phyloP scores from a whole-genome alignment of 1,139 yeast species.

The Meyerozyma smithsonii region DNA sequence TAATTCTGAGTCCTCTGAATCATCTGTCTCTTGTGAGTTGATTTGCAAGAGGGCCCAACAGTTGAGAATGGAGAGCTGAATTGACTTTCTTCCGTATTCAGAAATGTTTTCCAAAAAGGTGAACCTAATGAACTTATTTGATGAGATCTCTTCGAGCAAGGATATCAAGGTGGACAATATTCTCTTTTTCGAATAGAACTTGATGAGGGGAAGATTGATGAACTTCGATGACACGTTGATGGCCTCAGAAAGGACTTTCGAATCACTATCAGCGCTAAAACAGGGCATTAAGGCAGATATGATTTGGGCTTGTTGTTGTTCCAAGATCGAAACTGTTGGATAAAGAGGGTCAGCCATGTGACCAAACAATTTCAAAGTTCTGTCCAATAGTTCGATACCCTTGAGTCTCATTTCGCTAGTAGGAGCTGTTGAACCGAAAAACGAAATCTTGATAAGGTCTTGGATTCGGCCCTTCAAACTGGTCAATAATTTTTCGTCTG shows the following conservation, averaged over 20 bases:
- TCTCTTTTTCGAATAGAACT: conserved; percentile 49
- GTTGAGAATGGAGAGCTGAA: conserved; percentile 68
- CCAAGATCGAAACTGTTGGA: conserved; percentile 67
- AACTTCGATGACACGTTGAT: conserved; percentile 77
- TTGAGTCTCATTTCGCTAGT: conserved; percentile 55
- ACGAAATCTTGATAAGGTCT: conserved; percentile 77
- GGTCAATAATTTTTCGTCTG: conserved; percentile 34
- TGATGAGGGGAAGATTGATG: conserved; percentile 46
- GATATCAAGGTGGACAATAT: conserved; percentile 63
- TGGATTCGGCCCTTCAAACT: conserved; percentile 51
- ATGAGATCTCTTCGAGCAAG: conserved; percentile 60
- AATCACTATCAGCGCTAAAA: conserved; percentile 69
- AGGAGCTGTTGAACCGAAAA: conserved; percentile 75
- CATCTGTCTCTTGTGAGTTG: conserved; percentile 25
- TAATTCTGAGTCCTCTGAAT: conserved; percentile 31
- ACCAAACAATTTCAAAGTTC: conserved; percentile 43
- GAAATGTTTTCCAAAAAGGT: conserved; percentile 42
- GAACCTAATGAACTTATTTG: conserved; percentile 38
- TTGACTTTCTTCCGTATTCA: conserved; percentile 55
- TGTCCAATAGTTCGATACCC: conserved; percentile 60
- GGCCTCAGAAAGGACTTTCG: conserved; percentile 73
- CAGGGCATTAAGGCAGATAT: conserved; percentile 88
- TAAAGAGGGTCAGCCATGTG: conserved; percentile 67
- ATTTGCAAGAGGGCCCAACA: conserved; percentile 86
- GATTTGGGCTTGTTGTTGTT: conserved; percentile 93